Conservation (phyloP, 306 rosid species). For the Cyamopsis tetragonoloba region DNA sequence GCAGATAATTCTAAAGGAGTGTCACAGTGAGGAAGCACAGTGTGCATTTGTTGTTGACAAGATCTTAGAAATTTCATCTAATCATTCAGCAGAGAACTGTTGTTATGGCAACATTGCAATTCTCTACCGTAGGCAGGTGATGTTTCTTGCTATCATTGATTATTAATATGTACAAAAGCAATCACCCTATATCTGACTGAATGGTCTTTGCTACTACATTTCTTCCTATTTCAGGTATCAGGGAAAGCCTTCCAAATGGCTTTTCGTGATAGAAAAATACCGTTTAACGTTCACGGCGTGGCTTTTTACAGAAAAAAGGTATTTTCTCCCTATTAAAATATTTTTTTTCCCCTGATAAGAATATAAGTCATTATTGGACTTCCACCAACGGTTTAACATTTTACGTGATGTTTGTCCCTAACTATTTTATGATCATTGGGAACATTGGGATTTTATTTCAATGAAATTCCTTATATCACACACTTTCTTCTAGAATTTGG, state of each 20-base stretch:
- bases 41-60: constrained; percentile 89
- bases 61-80: constrained; percentile 60
- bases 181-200: neutral
- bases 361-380: neutral
- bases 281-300: constrained; percentile 85
- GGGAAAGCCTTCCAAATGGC: constrained; percentile 90
- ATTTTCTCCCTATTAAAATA: neutral
- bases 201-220: constrained; percentile 1
- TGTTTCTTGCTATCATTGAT: constrained; percentile 31
- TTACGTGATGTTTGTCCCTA: neutral
- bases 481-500: too few relatives aligned
- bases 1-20: constrained; percentile 77
- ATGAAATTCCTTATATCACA: neutral
- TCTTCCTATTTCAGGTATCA: constrained; percentile 50
- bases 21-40: constrained; percentile 84
- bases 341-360: too few relatives aligned
- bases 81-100: constrained; percentile 44
- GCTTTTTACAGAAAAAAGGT: constrained; percentile 97
- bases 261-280: constrained; percentile 87
- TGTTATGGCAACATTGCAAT: constrained; percentile 71
- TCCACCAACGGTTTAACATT: neutral
- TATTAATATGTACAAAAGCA: constrained; percentile 2
- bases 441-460: neutral
- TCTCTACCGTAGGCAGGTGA: constrained; percentile 97
- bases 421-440: neutral